These are phyloP conservation scores for Lentinula raphanica DNA, from an alignment of 768 basidiomycete species.

Conservation along the genomic window DNA sequence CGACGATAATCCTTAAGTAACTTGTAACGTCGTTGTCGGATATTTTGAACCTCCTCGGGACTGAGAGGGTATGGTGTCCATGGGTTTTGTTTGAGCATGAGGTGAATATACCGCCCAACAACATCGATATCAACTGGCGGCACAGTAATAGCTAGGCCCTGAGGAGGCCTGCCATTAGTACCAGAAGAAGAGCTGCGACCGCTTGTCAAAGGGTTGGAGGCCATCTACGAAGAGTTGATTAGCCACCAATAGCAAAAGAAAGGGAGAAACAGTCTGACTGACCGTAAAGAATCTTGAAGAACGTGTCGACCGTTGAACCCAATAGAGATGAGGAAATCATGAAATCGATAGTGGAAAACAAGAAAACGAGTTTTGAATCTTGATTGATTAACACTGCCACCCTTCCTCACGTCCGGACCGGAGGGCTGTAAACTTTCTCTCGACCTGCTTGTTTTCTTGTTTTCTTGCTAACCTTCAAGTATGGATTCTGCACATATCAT, in stretches of 20 bases:
- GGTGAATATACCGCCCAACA: neutral
- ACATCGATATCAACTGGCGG: neutral
- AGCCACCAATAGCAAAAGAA: neutral
- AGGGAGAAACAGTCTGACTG: neutral
- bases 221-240: neutral
- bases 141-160: neutral
- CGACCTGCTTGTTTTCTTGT: too few species aligned
- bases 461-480: too few species aligned
- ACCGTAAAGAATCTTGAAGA: neutral
- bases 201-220: neutral
- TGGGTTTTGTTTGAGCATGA: neutral
- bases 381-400: too few species aligned
- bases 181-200: neutral
- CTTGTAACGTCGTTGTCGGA: slow-evolving; percentile 8
- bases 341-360: too few species aligned
- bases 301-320: neutral
- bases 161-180: neutral
- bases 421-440: too few species aligned
- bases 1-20: neutral
- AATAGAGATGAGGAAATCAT: too few species aligned
- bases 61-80: slow-evolving; percentile 16
- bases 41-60: slow-evolving; percentile 6
- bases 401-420: too few species aligned
- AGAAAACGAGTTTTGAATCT: too few species aligned
- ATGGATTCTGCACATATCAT: too few species aligned